A percentile compares a stretch with the other conserved stretches of the same genome.
These are phyloP conservation scores for Cercospora canescens DNA, from an alignment of 2,329 filamentous ascomycete genomes.

Conservation along the genomic window DNA sequence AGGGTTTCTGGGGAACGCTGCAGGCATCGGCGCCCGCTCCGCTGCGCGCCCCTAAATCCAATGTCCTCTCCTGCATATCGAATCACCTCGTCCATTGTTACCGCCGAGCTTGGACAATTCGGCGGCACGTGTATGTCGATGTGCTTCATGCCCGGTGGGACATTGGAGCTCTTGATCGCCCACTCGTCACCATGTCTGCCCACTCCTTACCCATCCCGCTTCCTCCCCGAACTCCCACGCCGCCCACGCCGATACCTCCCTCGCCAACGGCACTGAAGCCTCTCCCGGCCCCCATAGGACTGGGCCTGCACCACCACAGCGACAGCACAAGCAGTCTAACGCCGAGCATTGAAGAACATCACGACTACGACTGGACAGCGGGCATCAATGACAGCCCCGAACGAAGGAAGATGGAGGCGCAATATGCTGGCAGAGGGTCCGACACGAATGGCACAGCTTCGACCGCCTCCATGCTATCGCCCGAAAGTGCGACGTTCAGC, in stretches of 20 bases:
- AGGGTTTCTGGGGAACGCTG: neutral
- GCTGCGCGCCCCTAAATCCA: neutral
- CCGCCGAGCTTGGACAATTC: neutral
- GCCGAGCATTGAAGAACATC: constrained; percentile 30
- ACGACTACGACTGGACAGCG: constrained; percentile 34
- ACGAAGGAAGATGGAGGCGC: constrained; percentile 5
- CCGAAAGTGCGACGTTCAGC: constrained; percentile 32
- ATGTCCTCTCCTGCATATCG: neutral
- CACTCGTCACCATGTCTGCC: constrained; percentile 54
- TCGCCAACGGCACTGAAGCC: constrained; percentile 14
- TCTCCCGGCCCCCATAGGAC: constrained; percentile 15
- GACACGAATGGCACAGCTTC: constrained; percentile 22
- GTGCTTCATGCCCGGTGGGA: neutral
- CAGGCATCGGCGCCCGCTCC: neutral
- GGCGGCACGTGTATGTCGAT: neutral
- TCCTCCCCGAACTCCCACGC: constrained; percentile 65
- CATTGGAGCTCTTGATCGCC: neutral
- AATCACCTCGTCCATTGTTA: neutral
- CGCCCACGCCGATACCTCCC: constrained; percentile 47
- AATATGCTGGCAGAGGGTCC: constrained; percentile 8
- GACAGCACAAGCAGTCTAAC: constrained; percentile 25
- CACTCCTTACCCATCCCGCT: constrained; percentile 56
- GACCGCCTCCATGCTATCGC: constrained; percentile 31
- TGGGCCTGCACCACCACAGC: constrained; percentile 26
- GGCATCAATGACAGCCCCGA: constrained; percentile 31